Evolutionary conservation across 352 stramenopile species (phyloP).

Genomic region (Pythium insidiosum): DNA sequence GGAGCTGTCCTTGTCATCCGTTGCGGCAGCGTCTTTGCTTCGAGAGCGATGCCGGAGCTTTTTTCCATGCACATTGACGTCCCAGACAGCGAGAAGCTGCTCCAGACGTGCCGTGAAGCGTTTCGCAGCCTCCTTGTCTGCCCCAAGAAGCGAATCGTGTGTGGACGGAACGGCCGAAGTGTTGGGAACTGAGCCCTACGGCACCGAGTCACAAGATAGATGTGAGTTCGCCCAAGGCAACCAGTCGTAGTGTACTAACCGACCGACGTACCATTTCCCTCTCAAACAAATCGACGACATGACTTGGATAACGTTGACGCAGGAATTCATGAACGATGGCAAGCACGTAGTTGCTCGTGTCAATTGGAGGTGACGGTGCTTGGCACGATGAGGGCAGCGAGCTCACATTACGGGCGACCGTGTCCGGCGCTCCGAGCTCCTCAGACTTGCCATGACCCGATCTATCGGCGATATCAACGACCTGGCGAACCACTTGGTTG

Average conservation of each 20-base stretch:
- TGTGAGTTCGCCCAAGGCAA: too few relatives aligned
- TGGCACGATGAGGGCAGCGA: background rate
- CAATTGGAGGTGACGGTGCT: background rate
- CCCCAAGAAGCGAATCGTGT: too few relatives aligned
- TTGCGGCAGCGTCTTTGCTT: too few relatives aligned
- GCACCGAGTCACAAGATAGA: too few relatives aligned
- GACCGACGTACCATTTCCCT: background rate
- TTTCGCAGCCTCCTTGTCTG: too few relatives aligned
- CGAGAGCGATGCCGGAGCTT: background rate
- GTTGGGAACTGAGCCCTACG: too few relatives aligned
- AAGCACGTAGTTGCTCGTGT: background rate
- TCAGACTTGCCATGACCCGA: constrained; percentile 21
- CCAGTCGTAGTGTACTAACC: too few relatives aligned
- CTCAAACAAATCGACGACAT: background rate
- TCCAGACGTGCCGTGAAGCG: constrained; percentile 24
- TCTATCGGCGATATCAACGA: background rate
- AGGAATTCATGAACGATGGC: background rate
- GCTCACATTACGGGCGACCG: constrained; percentile 14
- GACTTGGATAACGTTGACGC: background rate
- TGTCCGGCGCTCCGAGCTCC: constrained; percentile 18
- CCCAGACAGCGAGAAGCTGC: constrained; percentile 24
- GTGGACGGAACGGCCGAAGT: too few relatives aligned
- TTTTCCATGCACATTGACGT: constrained; percentile 2
- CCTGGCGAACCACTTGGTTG: background rate
- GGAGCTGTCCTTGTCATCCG: too few relatives aligned